These are phyloP conservation scores for Lactifluus subvellereus DNA, from an alignment of 768 basidiomycete genomes.

Conservation along the genomic window DNA sequence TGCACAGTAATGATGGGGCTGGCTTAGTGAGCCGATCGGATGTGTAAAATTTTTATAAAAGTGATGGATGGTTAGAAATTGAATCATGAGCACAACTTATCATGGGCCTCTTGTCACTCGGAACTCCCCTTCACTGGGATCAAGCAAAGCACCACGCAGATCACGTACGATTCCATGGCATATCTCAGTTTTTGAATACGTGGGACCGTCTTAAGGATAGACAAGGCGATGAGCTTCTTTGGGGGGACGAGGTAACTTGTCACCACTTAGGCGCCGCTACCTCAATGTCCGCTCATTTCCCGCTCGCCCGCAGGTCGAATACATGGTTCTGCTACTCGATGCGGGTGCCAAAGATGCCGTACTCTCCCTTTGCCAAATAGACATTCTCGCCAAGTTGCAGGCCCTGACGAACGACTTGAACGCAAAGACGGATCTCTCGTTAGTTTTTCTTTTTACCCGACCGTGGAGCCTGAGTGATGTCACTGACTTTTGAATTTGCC, in stretches of 20 bases:
- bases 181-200: slow-evolving; percentile 89
- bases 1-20: background rate
- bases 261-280: background rate
- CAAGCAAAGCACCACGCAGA: slow-evolving; percentile 83
- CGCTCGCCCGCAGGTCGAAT: slow-evolving; percentile 65
- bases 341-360: slow-evolving; percentile 71
- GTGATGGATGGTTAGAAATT: background rate
- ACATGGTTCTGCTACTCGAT: slow-evolving; percentile 89
- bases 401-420: slow-evolving; percentile 62
- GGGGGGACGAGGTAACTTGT: slow-evolving; percentile 89
- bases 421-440: slow-evolving; percentile 55
- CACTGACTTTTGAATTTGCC: background rate
- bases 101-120: slow-evolving; percentile 92
- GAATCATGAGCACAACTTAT: background rate
- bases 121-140: slow-evolving; percentile 89
- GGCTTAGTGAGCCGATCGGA: slow-evolving; percentile 11
- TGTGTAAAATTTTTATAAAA: background rate
- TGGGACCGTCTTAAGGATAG: slow-evolving; percentile 92
- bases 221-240: slow-evolving; percentile 85
- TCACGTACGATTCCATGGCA: slow-evolving; percentile 88
- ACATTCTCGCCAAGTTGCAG: slow-evolving; percentile 79
- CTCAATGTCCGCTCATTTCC: slow-evolving; percentile 2
- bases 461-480: background rate
- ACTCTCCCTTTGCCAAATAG: slow-evolving; percentile 90
- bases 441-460: slow-evolving; percentile 28